phyloP scores from a whole-genome alignment of 805 yeast species.

The Tetrapisispora pingtungensis region DNA sequence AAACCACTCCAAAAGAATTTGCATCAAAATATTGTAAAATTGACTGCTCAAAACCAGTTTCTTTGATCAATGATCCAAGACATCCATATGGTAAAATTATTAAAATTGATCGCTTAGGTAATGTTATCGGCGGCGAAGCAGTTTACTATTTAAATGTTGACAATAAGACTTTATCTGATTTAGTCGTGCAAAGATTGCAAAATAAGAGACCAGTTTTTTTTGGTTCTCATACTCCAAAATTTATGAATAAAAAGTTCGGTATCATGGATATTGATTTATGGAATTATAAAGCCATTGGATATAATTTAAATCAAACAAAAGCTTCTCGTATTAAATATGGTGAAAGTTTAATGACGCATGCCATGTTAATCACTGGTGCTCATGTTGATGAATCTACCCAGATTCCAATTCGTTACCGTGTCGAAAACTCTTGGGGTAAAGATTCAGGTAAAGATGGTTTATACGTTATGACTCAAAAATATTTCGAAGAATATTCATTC shows the following conservation, averaged over 20 bases:
- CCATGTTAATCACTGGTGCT: constrained; percentile 78
- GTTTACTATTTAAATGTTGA: constrained; percentile 65
- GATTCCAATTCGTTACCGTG: constrained; percentile 57
- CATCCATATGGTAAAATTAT: constrained; percentile 54
- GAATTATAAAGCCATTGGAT: constrained; percentile 52
- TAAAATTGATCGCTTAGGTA: constrained; percentile 66
- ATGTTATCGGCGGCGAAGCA: constrained; percentile 58
- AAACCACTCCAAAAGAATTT: constrained; percentile 57
- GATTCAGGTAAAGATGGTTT: constrained; percentile 58
- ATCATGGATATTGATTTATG: constrained; percentile 62
- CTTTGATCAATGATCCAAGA: constrained; percentile 76
- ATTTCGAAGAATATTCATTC: constrained; percentile 65
- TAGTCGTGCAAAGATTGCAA: constrained; percentile 60
- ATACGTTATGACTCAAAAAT: constrained; percentile 62
- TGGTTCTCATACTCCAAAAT: constrained; percentile 84
- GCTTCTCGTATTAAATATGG: constrained; percentile 60
- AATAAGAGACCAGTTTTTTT: constrained; percentile 74
- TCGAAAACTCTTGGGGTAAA: constrained; percentile 72
- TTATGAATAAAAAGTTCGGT: constrained; percentile 52
- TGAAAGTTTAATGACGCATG: constrained; percentile 79
- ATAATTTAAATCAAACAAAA: constrained; percentile 45
- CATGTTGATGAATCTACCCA: constrained; percentile 52
- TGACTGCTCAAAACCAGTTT: constrained; percentile 44
- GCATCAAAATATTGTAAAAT: constrained; percentile 44
- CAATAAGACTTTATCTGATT: constrained; percentile 44